Base-by-base conservation (phyloP, 257 asterid genomes). In the Solanum medicagineum region DNA sequence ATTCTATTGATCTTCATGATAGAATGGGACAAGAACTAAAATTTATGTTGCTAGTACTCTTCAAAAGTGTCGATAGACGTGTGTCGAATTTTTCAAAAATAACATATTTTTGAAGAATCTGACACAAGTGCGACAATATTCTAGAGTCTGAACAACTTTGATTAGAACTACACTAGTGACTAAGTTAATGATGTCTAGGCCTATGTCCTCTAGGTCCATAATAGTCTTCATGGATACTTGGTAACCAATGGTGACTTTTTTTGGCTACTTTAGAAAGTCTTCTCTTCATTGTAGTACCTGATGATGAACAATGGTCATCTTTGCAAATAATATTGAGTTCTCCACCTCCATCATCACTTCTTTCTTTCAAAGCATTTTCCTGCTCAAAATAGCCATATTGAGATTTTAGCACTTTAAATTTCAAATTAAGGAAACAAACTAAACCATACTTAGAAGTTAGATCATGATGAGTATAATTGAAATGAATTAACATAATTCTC, bases 171-270 rank as follows among this genome's bases (percentile, higher is more conserved):
- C 9, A 66, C 15, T 57, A 53, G 42, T 26, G 53, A 51, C n/a
- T n/a, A 57, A 75, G 59, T 65, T 89, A 93, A 81, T 93, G 98
- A 89, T 93, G 95, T 88, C 84, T 92, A 85, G 94, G 90, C 70
- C 89, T 91, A 89, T 95, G 95, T 84, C 89, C 86, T 89, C 92
- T 89, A 81, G 97, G 97, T 4, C 97, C 93, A 87, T 90, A 95
- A 84, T 95, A 95, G 81, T 95, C 98, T 93, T 95, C 98, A 87
- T 93, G 97, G 88, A 95, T 86, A 87, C 91, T 92, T 90, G 98
- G 98, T 89, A 93, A 85, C 96, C 91, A 87, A 47, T 91, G 93
- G 85, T 92, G 95, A 55, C 89, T 42, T 87, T 85, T 91, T 89
- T 90, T 91, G 89, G 84, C 81, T 57, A 66, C 77, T 68, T 88